These are phyloP conservation scores for Boletus subparvulus DNA, from an alignment of 768 basidiomycete species.

Conservation along the genomic window DNA sequence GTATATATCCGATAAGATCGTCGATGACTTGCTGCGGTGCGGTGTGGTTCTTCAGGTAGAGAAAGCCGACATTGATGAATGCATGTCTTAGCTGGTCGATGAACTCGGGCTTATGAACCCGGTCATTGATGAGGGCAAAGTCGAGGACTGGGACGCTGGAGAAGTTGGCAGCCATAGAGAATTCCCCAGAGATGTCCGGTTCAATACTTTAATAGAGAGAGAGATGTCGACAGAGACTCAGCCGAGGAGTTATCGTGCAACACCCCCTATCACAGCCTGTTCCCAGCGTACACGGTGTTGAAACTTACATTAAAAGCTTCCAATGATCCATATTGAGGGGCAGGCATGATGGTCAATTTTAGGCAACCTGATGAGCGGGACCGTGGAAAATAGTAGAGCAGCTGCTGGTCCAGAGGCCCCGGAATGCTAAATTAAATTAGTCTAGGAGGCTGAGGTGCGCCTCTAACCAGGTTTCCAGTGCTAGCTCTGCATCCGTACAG, in stretches of 20 bases:
- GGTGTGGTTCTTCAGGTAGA: constrained; percentile 71
- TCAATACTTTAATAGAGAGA: not conserved
- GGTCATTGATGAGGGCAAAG: constrained; percentile 49
- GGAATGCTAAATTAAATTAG: too few relatives aligned
- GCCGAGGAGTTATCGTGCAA: constrained; percentile 11
- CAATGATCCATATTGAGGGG: too few relatives aligned
- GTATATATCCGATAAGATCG: constrained; percentile 56
- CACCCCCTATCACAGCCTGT: too few relatives aligned
- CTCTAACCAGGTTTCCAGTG: too few relatives aligned
- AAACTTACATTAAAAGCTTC: too few relatives aligned
- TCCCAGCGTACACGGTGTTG: too few relatives aligned
- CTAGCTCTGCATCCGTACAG: too few relatives aligned
- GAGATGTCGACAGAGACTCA: not conserved
- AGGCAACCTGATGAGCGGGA: not conserved
- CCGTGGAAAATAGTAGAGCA: too few relatives aligned
- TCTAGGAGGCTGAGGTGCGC: too few relatives aligned
- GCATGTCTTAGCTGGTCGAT: constrained; percentile 66
- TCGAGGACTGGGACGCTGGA: constrained; percentile 70
- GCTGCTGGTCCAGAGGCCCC: not conserved
- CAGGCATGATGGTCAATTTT: not conserved
- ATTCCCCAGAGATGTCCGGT: not conserved
- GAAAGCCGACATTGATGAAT: constrained; percentile 77
- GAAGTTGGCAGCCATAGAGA: constrained; percentile 42
- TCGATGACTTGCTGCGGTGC: constrained; percentile 49
- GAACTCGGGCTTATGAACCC: constrained; percentile 49